These are phyloP conservation scores for Fusarium pseudoanthophilum DNA, from an alignment of 2,329 filamentous ascomycete genomes.

Conservation along the genomic window DNA sequence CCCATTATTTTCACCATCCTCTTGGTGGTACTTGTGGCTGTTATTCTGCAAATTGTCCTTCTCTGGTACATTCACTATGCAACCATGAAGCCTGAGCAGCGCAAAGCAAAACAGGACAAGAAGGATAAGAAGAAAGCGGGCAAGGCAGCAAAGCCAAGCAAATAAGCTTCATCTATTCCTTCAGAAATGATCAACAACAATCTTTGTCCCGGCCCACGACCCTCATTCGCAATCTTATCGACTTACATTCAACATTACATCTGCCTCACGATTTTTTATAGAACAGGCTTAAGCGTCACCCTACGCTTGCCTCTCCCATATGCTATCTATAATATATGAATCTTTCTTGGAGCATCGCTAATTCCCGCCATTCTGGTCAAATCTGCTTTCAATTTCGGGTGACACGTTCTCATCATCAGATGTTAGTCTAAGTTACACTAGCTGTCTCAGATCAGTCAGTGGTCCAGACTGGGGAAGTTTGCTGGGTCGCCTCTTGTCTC, in stretches of 20 bases:
- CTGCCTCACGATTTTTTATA: not conserved
- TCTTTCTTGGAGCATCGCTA: not conserved
- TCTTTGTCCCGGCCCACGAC: not conserved
- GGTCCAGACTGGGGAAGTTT: conserved; percentile 27
- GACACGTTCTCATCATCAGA: not conserved
- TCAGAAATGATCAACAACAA: not conserved
- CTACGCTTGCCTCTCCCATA: conserved; percentile 11
- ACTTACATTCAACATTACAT: not conserved
- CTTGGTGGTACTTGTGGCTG: conserved; percentile 62
- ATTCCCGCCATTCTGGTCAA: not conserved
- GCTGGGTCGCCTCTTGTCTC: not conserved
- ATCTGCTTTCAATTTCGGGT: not conserved
- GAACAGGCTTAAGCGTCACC: not conserved
- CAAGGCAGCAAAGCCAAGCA: conserved; percentile 31
- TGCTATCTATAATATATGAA: conserved; percentile 23
- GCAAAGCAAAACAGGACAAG: conserved; percentile 61
- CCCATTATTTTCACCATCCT: conserved; percentile 68
- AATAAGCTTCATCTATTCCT: not conserved
- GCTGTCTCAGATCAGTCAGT: conserved; percentile 28
- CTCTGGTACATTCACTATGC: conserved; percentile 69
- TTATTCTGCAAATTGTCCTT: conserved; percentile 59
- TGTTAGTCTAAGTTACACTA: not conserved
- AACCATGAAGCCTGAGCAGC: conserved; percentile 70
- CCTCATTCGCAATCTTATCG: not conserved
- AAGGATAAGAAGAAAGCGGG: conserved; percentile 56